A percentile compares a stretch with the other conserved stretches of the same genome.
These are phyloP conservation scores for Botrytis aclada DNA, from an alignment of 2,329 filamentous ascomycete genomes.

Conservation along the genomic window DNA sequence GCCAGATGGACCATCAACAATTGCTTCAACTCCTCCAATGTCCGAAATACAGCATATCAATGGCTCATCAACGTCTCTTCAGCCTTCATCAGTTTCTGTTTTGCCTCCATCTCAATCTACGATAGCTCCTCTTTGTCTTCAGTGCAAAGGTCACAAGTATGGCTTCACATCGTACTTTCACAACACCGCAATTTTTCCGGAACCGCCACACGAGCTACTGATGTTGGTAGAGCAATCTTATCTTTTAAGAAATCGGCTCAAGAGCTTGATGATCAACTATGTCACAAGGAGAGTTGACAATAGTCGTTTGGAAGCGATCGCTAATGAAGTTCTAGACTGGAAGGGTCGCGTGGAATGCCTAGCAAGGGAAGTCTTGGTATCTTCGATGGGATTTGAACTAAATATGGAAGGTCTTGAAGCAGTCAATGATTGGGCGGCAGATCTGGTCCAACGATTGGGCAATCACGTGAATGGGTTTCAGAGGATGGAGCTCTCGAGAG, in stretches of 20 bases:
- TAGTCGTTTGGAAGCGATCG: conserved; percentile 17
- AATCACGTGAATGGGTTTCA: conserved; percentile 21
- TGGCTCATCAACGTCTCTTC: neutral
- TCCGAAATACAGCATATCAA: neutral
- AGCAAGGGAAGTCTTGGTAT: conserved; percentile 19
- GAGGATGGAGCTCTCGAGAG: conserved; percentile 23
- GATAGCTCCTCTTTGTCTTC: conserved; percentile 21
- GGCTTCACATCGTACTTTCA: conserved; percentile 34
- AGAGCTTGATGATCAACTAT: conserved; percentile 31
- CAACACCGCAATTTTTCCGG: conserved; percentile 27
- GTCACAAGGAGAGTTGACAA: conserved; percentile 21
- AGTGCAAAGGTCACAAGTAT: conserved; percentile 32
- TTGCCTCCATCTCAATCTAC: neutral
- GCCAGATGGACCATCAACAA: conserved; percentile 9
- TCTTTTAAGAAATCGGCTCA: conserved; percentile 27
- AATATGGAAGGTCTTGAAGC: conserved; percentile 12
- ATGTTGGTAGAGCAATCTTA: conserved; percentile 30
- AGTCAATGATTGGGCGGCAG: conserved; percentile 24
- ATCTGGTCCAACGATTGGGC: conserved; percentile 22
- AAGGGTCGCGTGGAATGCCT: conserved; percentile 22
- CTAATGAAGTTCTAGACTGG: conserved; percentile 24
- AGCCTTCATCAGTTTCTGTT: neutral
- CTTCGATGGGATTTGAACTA: conserved; percentile 16
- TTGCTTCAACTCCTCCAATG: conserved; percentile 11
- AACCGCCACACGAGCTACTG: conserved; percentile 31